Evolutionary conservation across 2,329 filamentous ascomycete genomes (phyloP), one percentile per base, ranked within the genome.

Genomic region (Trichophaea hybrida): DNA sequence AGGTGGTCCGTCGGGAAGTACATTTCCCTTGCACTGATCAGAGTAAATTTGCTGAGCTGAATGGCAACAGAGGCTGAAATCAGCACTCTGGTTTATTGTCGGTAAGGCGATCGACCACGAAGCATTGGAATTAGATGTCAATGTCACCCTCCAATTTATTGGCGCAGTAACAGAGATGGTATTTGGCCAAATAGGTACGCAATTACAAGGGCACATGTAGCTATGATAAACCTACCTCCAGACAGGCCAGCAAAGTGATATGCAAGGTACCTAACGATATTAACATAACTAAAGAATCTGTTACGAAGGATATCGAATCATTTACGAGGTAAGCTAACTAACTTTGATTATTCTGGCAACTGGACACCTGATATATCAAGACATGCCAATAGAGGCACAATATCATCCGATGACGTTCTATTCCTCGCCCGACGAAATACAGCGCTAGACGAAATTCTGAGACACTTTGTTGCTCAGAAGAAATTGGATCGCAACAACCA

Each of bases 101-200:
- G 87, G 88, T 66, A 86, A 88, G 70, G 91, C 94, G 61, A 86
- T 95, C 64, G 91, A 97, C 71, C 83, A 91, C 65, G 85, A 94
- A 70, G 84, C 83, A 15, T 74, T 88, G 34, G 77, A 79, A 59
- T 76, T 83, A 33, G 82, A 86, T 69, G 79, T 88, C 64, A 96
- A 94, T 72, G 88, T 90, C 5, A 95, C 91, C 32, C 88, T 88
- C 1, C 88, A 94, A 69, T 95, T 94, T 72, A 94, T 94, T 66
- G 88, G 85, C 6, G 81, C 85, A 0, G 72, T 94, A 69, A 93
- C 87, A 0, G 89, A 95, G 72, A 80, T 94, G 72, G 85, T 91
- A 6, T 95, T 87, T 82, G 80, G 83, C 1, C 89, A 94, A 67
- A 85, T 95, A 55, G 86, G 88, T 91, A 77, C 51, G 73, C 66